These are phyloP conservation scores for Trypanosoma melophagium DNA, from an alignment of 208 protist species.

Conservation along the genomic window DNA sequence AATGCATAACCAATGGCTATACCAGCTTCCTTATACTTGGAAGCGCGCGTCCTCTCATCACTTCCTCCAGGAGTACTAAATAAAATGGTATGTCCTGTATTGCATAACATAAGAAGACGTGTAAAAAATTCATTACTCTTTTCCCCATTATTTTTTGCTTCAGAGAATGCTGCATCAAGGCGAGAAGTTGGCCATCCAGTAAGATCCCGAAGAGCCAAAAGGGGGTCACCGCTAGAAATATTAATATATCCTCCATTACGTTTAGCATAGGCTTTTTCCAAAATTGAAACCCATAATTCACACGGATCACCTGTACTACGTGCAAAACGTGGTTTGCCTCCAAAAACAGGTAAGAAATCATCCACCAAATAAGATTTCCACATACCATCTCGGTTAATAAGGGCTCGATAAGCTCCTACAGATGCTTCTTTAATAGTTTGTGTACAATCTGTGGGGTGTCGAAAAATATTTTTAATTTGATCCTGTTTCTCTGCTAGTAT, in stretches of 20 bases:
- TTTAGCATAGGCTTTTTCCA: conserved; percentile 60
- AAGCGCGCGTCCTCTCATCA: conserved; percentile 18
- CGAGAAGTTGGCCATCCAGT: conserved; percentile 56
- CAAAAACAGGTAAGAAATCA: conserved; percentile 30
- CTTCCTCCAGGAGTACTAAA: conserved; percentile 49
- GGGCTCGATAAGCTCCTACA: conserved; percentile 31
- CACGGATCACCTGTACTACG: conserved; percentile 22
- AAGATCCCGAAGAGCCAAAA: conserved; percentile 46
- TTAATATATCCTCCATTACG: conserved; percentile 34
- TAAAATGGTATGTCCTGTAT: conserved; percentile 44
- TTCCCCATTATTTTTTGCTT: conserved; percentile 25
- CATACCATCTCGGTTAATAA: conserved; percentile 39
- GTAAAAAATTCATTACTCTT: conserved; percentile 42
- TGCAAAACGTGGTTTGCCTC: conserved; percentile 21
- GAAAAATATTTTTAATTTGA: conserved; percentile 46
- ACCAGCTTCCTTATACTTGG: conserved; percentile 41
- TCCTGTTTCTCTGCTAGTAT: conserved; percentile 41
- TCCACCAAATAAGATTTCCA: conserved; percentile 40
- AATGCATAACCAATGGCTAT: conserved; percentile 56
- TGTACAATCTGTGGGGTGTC: conserved; percentile 23
- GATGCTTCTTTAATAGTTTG: conserved; percentile 14
- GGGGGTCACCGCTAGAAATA: conserved; percentile 30
- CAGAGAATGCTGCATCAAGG: conserved; percentile 37
- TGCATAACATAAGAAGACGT: conserved; percentile 37
- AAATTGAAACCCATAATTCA: conserved; percentile 40